Percentiles rank a stretch among this genome's conserved stretches.
These are phyloP conservation scores for Gracilaria gracilis DNA, from an alignment of 23 red algal genomes.

Conservation along the genomic window DNA sequence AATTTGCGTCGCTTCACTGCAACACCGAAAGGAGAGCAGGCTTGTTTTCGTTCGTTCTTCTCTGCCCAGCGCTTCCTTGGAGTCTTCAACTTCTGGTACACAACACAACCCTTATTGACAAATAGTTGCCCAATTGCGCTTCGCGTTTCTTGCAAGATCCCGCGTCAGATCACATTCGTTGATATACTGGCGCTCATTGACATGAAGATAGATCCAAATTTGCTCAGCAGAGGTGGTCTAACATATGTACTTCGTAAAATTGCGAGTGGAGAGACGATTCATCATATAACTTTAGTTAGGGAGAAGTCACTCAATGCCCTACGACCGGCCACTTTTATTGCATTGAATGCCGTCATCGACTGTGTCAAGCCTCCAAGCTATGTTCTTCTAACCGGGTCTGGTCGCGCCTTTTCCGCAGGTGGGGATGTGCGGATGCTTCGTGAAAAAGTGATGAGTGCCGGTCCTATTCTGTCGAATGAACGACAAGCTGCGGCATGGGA, in stretches of 20 bases:
- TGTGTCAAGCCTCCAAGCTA: conserved; percentile 17
- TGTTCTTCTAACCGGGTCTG: conserved; percentile 25
- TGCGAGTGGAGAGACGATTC: conserved; percentile 9
- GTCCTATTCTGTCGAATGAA: neutral
- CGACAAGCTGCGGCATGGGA: conserved; percentile 16
- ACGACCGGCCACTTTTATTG: conserved; percentile 32
- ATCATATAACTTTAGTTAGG: conserved; percentile 15
- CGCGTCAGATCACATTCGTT: no score
- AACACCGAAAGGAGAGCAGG: no score
- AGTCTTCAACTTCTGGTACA: no score
- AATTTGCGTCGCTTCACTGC: no score
- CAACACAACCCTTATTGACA: no score
- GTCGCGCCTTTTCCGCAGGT: conserved; percentile 58
- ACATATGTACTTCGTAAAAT: neutral
- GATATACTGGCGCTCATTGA: neutral
- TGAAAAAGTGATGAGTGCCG: conserved; percentile 10
- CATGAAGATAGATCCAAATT: conserved; percentile 8
- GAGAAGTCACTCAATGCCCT: conserved; percentile 44
- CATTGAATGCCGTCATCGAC: conserved; percentile 41
- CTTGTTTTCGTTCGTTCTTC: no score
- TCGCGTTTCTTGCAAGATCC: no score
- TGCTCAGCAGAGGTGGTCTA: conserved; percentile 3
- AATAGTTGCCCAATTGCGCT: no score
- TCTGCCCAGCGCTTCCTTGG: no score
- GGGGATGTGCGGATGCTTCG: conserved; percentile 57